These are phyloP conservation scores for Scutellaria baicalensis DNA, from an alignment of 257 asterid species.

Conservation along the genomic window DNA sequence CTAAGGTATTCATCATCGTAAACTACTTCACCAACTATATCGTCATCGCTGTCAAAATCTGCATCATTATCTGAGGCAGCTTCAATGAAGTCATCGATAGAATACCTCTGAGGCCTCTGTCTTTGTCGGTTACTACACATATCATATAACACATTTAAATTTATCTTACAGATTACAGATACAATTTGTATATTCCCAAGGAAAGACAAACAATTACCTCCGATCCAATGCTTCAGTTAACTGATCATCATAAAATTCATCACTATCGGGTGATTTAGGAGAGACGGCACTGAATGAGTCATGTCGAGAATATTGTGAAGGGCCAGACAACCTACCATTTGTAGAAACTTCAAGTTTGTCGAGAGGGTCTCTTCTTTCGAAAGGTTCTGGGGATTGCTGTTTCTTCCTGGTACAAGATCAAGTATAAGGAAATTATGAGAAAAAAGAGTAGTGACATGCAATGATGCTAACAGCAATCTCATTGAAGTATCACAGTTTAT, in stretches of 20 bases:
- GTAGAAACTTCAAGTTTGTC: conserved; percentile 43
- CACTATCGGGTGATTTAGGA: conserved; percentile 53
- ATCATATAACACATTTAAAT: not conserved
- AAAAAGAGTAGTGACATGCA: not conserved
- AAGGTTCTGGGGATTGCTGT: conserved; percentile 53
- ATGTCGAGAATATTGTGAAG: conserved; percentile 44
- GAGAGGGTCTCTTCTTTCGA: conserved; percentile 43
- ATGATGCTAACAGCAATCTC: not conserved
- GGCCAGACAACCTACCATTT: conserved; percentile 63
- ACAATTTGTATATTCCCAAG: not conserved
- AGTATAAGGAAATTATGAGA: not conserved
- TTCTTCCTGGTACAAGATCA: conserved; percentile 44
- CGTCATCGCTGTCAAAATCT: conserved; percentile 83
- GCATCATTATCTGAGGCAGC: conserved; percentile 70
- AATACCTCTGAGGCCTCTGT: conserved; percentile 83
- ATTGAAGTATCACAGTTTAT: not conserved
- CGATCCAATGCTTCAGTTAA: conserved; percentile 51
- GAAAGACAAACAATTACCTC: conserved; percentile 37
- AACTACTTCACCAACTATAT: conserved; percentile 88
- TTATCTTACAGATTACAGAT: not conserved
- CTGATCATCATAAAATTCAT: conserved; percentile 47
- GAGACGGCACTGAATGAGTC: conserved; percentile 39
- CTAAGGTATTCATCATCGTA: conserved; percentile 83
- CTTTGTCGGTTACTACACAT: conserved; percentile 57
- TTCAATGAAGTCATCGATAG: conserved; percentile 62